These are phyloP conservation scores for Dictyostelium capitatum DNA, from an alignment of 78 protist genomes.

Conservation along the genomic window DNA sequence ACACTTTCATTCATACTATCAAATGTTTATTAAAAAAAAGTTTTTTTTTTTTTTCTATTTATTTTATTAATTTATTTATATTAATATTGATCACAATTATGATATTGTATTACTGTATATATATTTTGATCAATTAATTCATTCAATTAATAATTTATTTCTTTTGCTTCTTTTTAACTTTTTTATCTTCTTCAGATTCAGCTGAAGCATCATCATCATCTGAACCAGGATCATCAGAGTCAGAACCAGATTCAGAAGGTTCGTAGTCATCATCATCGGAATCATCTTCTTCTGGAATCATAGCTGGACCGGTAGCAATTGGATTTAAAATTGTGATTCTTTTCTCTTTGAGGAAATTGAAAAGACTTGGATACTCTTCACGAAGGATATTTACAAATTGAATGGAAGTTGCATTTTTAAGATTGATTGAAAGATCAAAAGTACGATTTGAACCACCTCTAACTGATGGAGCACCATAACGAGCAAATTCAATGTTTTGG, in stretches of 20 bases:
- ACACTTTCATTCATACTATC: too few relatives aligned
- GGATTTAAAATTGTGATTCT: conserved; percentile 32
- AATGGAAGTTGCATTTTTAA: conserved; percentile 27
- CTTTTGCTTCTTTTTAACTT: conserved; percentile 37
- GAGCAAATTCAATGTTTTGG: conserved; percentile 58
- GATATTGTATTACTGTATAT: too few relatives aligned
- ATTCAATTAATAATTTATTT: not conserved
- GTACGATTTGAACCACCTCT: conserved; percentile 59
- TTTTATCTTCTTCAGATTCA: conserved; percentile 45
- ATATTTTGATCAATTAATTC: not conserved
- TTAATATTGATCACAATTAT: too few relatives aligned
- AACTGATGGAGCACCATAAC: conserved; percentile 13
- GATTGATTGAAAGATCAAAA: conserved; percentile 52
- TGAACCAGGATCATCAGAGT: not conserved
- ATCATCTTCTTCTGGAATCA: conserved; percentile 47
- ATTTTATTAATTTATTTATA: too few relatives aligned
- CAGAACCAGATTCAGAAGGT: conserved; percentile 38
- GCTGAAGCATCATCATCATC: not conserved
- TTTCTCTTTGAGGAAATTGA: conserved; percentile 36
- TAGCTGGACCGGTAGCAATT: not conserved
- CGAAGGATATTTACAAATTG: conserved; percentile 60
- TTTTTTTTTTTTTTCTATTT: too few relatives aligned
- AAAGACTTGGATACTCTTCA: conserved; percentile 55
- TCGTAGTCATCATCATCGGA: conserved; percentile 76
- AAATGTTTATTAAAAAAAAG: too few relatives aligned